phyloP scores from a whole-genome alignment of 2,329 filamentous ascomycete genomes.

The Aureobasidium sp. region DNA sequence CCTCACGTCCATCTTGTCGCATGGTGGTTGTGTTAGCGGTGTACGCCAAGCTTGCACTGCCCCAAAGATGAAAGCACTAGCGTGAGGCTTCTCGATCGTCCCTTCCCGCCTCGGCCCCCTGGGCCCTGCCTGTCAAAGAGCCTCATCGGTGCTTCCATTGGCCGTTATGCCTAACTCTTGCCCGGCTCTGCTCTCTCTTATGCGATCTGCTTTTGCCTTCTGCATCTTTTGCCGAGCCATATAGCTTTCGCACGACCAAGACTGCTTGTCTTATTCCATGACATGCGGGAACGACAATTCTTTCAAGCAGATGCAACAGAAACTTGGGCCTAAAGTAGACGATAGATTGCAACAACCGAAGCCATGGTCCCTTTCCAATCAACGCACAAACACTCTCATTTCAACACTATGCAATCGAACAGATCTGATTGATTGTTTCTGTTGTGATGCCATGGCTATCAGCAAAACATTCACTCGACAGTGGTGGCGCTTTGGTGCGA shows the following conservation, averaged over 20 bases:
- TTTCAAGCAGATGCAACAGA: background rate
- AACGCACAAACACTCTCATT: conserved; percentile 14
- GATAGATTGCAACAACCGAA: conserved; percentile 13
- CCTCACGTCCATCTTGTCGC: background rate
- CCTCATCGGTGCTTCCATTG: conserved; percentile 3
- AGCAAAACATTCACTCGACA: background rate
- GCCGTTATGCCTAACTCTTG: background rate
- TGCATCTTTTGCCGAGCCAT: background rate
- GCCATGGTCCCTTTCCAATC: background rate
- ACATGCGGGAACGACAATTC: background rate
- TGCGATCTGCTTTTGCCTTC: background rate
- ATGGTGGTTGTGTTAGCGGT: background rate
- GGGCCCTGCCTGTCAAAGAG: conserved; percentile 1
- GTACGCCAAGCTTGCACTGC: conserved; percentile 5
- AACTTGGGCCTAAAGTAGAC: background rate
- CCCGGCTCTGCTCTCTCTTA: background rate
- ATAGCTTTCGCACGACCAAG: background rate
- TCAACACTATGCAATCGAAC: conserved; percentile 4
- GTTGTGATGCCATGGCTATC: conserved; percentile 4
- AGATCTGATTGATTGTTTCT: conserved; percentile 3
- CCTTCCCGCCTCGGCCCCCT: background rate
- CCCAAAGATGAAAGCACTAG: conserved; percentile 2
- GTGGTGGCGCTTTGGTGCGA: conserved; percentile 8
- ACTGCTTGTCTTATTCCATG: background rate
- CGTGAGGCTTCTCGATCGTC: background rate